Base-by-base conservation (phyloP, 306 rosid species). In the Mucuna pruriens region DNA sequence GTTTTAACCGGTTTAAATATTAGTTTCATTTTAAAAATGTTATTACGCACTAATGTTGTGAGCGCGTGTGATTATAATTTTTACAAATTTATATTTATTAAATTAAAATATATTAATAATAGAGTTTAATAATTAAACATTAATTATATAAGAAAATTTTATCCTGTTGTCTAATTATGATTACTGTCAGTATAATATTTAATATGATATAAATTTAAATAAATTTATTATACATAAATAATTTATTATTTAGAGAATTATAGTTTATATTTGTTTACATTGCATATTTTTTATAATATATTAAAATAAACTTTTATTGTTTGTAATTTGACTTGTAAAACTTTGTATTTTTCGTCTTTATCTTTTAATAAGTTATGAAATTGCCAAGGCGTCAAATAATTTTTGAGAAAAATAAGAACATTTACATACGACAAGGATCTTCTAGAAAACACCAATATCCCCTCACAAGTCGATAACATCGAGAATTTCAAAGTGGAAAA, bases 381-480 rank as follows among this genome's bases (percentile, higher is more conserved):
- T 17, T 5, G 19, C 7, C 6, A 45, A 63, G 23, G 62, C 61
- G 71, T 12, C 20, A 62, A 45, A 31, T n/a, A 63, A 51, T 19
- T 3, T 20, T 34, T 10, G 7, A 8, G 4, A 5, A 22, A 23
- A 11, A 54, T 13, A 10, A 58, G 2, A 71, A 68, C 15, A 55
- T n/a, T 40, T 33, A 46, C 12, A 73, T 54, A 45, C 42, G 78
- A 71, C 71, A 73, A 73, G 45, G 64, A 54, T 73, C 76, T 72
- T 71, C 73, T 46, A 64, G 77, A 64, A 52, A 78, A 29, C 38
- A 54, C 74, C 58, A 46, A 74, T 12, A 69, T 73, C 64, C 71
- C 64, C 11, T 29, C 76, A 52, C 9, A 9, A 42, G 26, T 72
- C 80, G 86, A 78, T 78, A 84, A 64, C 77, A 52, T 45, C 44